Conservation (phyloP, 1,284 basidiomycete species). For the Cystobasidium pallidum region DNA sequence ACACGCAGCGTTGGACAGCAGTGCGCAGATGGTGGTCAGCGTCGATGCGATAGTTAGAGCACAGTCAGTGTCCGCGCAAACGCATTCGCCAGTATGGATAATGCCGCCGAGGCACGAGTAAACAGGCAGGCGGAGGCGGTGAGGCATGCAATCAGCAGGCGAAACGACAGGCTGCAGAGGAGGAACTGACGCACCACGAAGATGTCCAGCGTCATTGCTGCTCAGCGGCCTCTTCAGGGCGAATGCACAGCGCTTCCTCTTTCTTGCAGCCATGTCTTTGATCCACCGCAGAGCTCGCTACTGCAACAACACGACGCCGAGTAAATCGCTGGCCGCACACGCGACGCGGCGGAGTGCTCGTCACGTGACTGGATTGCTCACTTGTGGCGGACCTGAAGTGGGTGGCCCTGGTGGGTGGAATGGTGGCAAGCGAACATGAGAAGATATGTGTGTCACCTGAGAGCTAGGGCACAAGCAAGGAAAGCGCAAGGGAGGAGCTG, state of each 20-base stretch:
- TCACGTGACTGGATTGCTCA: neutral
- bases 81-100: neutral
- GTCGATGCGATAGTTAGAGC: neutral
- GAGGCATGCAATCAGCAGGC: neutral
- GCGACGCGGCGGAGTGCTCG: neutral
- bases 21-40: neutral
- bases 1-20: neutral
- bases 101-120: constrained; percentile 16
- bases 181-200: neutral
- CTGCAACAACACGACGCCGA: neutral
- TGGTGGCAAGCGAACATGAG: too few relatives aligned
- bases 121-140: neutral
- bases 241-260: neutral
- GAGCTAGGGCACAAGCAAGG: too few relatives aligned
- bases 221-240: neutral
- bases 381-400: too few relatives aligned
- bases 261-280: neutral
- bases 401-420: too few relatives aligned
- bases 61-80: neutral
- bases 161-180: neutral
- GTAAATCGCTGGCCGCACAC: neutral
- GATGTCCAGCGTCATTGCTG: neutral
- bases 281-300: neutral
- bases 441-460: too few relatives aligned
- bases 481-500: too few relatives aligned